Evolutionary conservation across 495 filamentous ascomycete genomes (phyloP).

Genomic region (Annulohypoxylon maeteangense): DNA sequence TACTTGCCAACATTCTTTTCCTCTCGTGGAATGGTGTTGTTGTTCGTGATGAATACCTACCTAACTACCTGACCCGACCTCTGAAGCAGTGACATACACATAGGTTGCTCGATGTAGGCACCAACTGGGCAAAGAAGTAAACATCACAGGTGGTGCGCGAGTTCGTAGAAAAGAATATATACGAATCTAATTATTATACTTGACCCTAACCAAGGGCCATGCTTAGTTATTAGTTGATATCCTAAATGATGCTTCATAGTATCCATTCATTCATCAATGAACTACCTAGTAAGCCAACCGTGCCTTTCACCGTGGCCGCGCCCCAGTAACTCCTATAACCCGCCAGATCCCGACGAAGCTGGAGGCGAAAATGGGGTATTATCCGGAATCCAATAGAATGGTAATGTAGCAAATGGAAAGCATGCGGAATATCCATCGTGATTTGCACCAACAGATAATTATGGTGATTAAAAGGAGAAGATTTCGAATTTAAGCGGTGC

Average conservation of each 20-base stretch:
- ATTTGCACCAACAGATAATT: not conserved
- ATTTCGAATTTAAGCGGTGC: not conserved
- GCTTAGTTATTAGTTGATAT: not conserved
- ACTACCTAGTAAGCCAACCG: not conserved
- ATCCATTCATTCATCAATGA: slow-evolving; percentile 10
- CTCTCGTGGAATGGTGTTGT: no score
- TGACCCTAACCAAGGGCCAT: not conserved
- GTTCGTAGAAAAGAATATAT: not conserved
- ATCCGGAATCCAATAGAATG: slow-evolving; percentile 39
- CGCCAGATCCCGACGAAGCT: slow-evolving; percentile 22
- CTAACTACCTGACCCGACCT: no score
- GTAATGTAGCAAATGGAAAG: slow-evolving; percentile 13
- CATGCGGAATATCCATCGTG: not conserved
- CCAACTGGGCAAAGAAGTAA: no score
- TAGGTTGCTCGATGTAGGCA: no score
- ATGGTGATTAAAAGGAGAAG: not conserved
- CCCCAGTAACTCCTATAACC: slow-evolving; percentile 37
- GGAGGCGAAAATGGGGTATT: slow-evolving; percentile 39
- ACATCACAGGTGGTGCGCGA: no score
- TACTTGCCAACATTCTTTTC: no score
- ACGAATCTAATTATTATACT: not conserved
- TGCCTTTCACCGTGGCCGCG: not conserved
- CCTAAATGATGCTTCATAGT: not conserved
- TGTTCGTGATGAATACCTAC: no score
- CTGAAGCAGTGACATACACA: no score